Evolutionary conservation across 495 filamentous ascomycete species (phyloP), one percentile per base, ranked within the genome.

Genomic region (Aspergillus heteromorphus): DNA sequence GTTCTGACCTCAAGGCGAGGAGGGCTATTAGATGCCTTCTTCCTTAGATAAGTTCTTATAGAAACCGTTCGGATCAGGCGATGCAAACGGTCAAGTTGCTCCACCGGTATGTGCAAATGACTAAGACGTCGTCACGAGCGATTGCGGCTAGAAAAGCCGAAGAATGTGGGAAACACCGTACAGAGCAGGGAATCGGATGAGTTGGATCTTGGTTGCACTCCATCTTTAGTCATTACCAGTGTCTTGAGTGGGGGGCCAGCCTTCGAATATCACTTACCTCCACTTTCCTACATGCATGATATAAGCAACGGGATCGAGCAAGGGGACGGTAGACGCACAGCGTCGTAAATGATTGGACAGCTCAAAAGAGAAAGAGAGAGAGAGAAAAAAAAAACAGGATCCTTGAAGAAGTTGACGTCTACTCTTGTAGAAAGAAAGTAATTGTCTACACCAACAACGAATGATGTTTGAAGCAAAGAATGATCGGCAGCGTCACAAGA

Each of bases 291-390:
- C 50, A 43, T 57, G 48, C 51, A 61, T 61, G 21, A 42, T 61
- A 51, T 27, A 30, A 51, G n/a, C 10, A 42, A 40, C 49, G 25
- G 36, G 49, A 34, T 47, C 40, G 34, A 56, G 58, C 45, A 55
- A 58, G 59, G 58, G 53, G 52, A 41, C 18, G 36, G 48, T 23
- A 36, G 50, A 58, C 47, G 49, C 52, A 41, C 62, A 64, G 56
- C 56, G 50, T 55, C 53, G 38, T 11, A 45, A 38, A 48, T 14
- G 23, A 40, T 34, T 10, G 18, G n/a, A 25, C n/a, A 42, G 23
- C 14, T 34, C 45, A n/a, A 25, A 54, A 49, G 20, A 30, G 34
- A 51, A 25, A 38, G 25, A 42, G 14, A 18, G 36, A 50, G 25
- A 40, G 18, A 13, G 30, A 23, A 53, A 17, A 27, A 34, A 51